These are phyloP conservation scores for Aureobasidium sp. DNA, from an alignment of 2,329 filamentous ascomycete genomes.

Conservation along the genomic window DNA sequence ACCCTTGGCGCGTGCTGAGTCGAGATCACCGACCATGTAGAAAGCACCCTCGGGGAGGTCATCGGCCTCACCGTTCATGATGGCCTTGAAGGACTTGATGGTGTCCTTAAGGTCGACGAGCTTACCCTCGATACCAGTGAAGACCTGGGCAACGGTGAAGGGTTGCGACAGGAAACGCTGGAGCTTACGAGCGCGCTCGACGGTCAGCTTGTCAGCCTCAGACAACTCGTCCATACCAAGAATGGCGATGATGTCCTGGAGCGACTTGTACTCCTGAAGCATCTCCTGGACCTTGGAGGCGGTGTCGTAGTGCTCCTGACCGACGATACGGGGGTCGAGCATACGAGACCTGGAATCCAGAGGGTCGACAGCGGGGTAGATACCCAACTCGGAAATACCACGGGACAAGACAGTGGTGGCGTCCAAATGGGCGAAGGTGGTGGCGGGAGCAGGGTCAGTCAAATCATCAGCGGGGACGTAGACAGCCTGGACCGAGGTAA, in stretches of 20 bases:
- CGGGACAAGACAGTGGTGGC: slow-evolving; percentile 99
- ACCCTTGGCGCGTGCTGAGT: slow-evolving; percentile 89
- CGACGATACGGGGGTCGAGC: slow-evolving; percentile 97
- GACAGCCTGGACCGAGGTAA: slow-evolving; percentile 99
- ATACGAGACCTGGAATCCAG: slow-evolving; percentile 99
- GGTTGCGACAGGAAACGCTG: slow-evolving; percentile 99
- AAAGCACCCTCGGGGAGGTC: slow-evolving; percentile 79
- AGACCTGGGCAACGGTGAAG: slow-evolving; percentile 83
- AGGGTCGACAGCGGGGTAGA: slow-evolving; percentile 99
- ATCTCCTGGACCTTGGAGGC: slow-evolving; percentile 97
- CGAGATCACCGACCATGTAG: slow-evolving; percentile 75
- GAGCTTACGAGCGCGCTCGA: slow-evolving; percentile 99
- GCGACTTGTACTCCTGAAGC: slow-evolving; percentile 99
- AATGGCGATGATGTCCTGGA: slow-evolving; percentile 99
- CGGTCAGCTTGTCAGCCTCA: slow-evolving; percentile 97
- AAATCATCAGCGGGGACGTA: slow-evolving; percentile 99
- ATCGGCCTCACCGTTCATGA: slow-evolving; percentile 91
- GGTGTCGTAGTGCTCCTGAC: slow-evolving; percentile 94
- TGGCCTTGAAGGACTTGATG: slow-evolving; percentile 94
- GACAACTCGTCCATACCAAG: slow-evolving; percentile 99
- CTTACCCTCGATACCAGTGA: slow-evolving; percentile 91
- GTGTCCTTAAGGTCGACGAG: slow-evolving; percentile 99
- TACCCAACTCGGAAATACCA: slow-evolving; percentile 99
- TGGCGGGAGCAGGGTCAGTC: slow-evolving; percentile 98
- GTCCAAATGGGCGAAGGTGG: slow-evolving; percentile 99